Evolutionary conservation across 257 asterid species (phyloP).

Genomic region (Solanum pennellii): DNA sequence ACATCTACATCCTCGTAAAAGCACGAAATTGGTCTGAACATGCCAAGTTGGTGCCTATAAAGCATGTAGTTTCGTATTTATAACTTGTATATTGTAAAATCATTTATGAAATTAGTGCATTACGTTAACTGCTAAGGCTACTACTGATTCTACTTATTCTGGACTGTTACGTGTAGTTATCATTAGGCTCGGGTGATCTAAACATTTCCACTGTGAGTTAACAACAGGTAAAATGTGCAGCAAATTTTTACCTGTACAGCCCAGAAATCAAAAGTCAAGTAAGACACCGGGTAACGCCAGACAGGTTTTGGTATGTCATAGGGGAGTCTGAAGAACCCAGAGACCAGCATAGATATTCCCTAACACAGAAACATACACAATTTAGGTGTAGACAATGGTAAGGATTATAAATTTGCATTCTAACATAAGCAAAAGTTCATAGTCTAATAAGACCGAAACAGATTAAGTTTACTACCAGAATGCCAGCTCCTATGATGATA

Average conservation of each 20-base stretch:
- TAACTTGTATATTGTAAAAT: neutral
- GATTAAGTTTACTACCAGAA: slow-evolving; percentile 43
- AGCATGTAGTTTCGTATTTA: neutral
- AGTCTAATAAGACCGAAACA: neutral
- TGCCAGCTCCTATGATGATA: slow-evolving; percentile 93
- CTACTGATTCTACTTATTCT: neutral
- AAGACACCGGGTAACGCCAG: slow-evolving; percentile 99
- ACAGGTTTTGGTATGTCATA: slow-evolving; percentile 92
- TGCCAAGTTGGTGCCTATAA: neutral
- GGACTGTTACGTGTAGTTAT: neutral
- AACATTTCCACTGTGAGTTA: neutral
- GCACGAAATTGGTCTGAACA: too few relatives aligned
- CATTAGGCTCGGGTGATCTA: neutral
- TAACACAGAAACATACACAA: neutral
- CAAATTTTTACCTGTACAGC: slow-evolving; percentile 62
- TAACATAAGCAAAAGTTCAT: too few relatives aligned
- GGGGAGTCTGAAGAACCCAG: slow-evolving; percentile 95
- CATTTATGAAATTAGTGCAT: neutral
- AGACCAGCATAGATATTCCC: slow-evolving; percentile 95
- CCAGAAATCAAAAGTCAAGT: slow-evolving; percentile 97
- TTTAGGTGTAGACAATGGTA: neutral
- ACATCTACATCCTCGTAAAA: neutral
- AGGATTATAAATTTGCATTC: neutral
- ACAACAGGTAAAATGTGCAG: neutral
- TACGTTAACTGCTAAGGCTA: neutral